These are phyloP conservation scores for Raphanus sativus DNA, from an alignment of 345 rosid genomes.

Conservation along the genomic window DNA sequence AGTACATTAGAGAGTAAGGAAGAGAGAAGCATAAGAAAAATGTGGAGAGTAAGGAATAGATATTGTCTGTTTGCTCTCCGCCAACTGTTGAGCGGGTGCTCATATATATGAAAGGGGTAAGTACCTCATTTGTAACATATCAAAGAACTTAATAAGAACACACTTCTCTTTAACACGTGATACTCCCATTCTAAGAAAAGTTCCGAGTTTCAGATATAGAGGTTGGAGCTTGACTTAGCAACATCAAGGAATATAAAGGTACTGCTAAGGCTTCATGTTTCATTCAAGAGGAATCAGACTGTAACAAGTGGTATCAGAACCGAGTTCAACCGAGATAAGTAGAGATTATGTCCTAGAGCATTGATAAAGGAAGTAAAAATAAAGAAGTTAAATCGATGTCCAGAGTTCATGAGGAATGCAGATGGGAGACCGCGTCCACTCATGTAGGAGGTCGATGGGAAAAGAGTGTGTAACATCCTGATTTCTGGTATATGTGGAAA, in stretches of 20 bases:
- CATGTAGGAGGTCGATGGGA: background rate
- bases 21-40: too few relatives aligned
- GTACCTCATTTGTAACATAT: background rate
- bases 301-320: too few relatives aligned
- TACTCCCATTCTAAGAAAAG: background rate
- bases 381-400: background rate
- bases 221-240: background rate
- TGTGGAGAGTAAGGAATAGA: background rate
- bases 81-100: too few relatives aligned
- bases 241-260: background rate
- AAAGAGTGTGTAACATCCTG: too few relatives aligned
- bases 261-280: background rate
- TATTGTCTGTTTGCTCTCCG: too few relatives aligned
- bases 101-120: too few relatives aligned
- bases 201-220: background rate
- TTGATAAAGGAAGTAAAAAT: too few relatives aligned
- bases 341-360: background rate
- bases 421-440: background rate
- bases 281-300: too few relatives aligned
- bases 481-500: too few relatives aligned
- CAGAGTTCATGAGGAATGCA: background rate
- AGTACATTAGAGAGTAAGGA: too few relatives aligned
- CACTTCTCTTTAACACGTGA: background rate
- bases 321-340: background rate
- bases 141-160: too few relatives aligned